Evolutionary conservation across 2,329 filamentous ascomycete genomes (phyloP).

Genomic region (Tolypocladium pustulatum): DNA sequence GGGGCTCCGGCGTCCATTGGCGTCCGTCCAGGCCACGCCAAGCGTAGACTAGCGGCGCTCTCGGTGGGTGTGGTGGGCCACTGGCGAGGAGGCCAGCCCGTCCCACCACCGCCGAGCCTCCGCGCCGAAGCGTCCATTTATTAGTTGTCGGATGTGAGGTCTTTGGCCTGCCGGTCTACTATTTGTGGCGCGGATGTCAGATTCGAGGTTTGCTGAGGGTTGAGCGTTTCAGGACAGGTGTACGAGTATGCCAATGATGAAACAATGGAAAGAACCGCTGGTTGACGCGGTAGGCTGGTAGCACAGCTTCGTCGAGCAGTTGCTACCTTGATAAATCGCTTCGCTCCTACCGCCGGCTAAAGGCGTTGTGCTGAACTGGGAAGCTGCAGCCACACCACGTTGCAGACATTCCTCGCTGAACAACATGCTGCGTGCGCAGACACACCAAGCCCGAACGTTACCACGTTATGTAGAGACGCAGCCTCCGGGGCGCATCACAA

Average conservation of each 20-base stretch:
- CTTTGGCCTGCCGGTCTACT: neutral
- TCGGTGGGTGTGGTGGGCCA: neutral
- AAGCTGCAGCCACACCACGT: neutral
- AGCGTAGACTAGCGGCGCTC: neutral
- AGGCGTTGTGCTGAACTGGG: neutral
- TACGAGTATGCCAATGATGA: neutral
- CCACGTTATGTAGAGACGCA: neutral
- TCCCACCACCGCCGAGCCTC: neutral
- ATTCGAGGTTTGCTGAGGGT: neutral
- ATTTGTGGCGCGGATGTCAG: neutral
- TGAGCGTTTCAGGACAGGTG: neutral
- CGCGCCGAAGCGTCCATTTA: neutral
- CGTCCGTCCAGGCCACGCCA: neutral
- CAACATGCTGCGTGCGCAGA: neutral
- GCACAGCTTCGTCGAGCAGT: neutral
- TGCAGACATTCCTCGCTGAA: neutral
- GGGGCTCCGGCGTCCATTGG: neutral
- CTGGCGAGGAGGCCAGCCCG: neutral
- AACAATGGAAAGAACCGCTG: no score
- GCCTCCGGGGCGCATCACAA: neutral
- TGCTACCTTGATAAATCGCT: neutral
- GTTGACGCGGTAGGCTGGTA: no score
- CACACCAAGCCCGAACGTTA: neutral
- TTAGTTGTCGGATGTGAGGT: neutral
- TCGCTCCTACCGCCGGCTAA: neutral